Evolutionary conservation across 2,329 filamentous ascomycete species (phyloP), one percentile per base, ranked within the genome.

Genomic region (Fusarium coicis): DNA sequence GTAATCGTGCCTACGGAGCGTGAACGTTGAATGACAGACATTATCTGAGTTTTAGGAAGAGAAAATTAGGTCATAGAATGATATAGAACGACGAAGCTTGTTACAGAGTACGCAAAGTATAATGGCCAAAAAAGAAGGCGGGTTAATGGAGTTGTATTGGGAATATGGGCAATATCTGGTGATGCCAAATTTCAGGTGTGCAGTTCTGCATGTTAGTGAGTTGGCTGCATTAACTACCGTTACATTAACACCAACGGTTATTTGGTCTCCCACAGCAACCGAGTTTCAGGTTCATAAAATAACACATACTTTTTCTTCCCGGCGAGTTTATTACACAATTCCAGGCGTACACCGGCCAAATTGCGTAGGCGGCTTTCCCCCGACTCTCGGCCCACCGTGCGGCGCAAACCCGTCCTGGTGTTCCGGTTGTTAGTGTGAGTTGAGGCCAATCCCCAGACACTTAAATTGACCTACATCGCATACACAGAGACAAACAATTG

Each of bases 51-150:
- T 19, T 2, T 15, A 1, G 11, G 4, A 26, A 34, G 0, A 52
- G 4, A 21, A 23, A 50, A 19, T 18, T 16, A 26, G 49, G n/a
- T n/a, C 12, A 1, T 26, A 44, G 23, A 26, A 26, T 7, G 18
- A 26, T 8, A 36, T 21, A 5, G 30, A 36, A 36, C 1, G 2
- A 11, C 6, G 18, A 15, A 4, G 12, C 16, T 15, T 12, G 11
- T 12, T 10, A 2, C 3, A 19, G 0, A 21, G 5, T 36, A 36
- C 18, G 12, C 3, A 6, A 36, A 36, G 10, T 10, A 26, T 21
- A 7, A 36, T 19, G 10, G 0, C 7, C 2, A 19, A 44, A 11
- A 19, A 44, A 26, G 10, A 44, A 44, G 10, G 6, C 1, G 4
- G 26, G 42, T 44, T 44, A 16, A 19, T 5, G 23, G 42, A 26